Percentiles rank a stretch among this genome's conserved stretches.
phyloP scores from a whole-genome alignment of 169 alveolate genomes.

The Amoebophrya sp. region DNA sequence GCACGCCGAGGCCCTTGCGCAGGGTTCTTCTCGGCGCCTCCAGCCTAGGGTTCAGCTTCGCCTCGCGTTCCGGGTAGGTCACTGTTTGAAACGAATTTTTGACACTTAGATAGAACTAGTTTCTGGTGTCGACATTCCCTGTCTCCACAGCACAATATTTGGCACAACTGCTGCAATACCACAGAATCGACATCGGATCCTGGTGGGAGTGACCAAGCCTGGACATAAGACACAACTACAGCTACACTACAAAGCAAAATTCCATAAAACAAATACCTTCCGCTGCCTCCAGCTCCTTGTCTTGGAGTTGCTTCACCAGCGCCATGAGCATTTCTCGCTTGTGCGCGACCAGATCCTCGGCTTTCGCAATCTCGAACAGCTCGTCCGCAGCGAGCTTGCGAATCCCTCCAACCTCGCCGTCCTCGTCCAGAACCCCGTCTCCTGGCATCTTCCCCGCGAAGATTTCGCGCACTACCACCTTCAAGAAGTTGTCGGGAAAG shows the following conservation, averaged over 20 bases:
- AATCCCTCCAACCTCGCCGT: too few relatives aligned
- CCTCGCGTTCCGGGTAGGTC: neutral
- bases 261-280: too few relatives aligned
- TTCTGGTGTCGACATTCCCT: too few relatives aligned
- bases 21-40: neutral
- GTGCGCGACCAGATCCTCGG: neutral
- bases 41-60: neutral
- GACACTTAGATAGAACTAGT: too few relatives aligned
- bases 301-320: neutral
- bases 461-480: neutral
- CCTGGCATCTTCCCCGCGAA: neutral
- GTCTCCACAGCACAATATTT: too few relatives aligned
- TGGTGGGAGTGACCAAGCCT: too few relatives aligned
- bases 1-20: neutral
- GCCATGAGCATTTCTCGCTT: neutral
- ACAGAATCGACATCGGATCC: too few relatives aligned
- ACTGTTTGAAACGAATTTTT: too few relatives aligned
- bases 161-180: too few relatives aligned
- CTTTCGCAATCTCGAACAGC: neutral
- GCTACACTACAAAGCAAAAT: too few relatives aligned
- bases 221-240: too few relatives aligned
- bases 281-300: neutral
- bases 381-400: neutral
- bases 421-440: too few relatives aligned
- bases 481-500: neutral